Base-by-base conservation (phyloP, 768 basidiomycete genomes). In the Leccinum truebloodii region DNA sequence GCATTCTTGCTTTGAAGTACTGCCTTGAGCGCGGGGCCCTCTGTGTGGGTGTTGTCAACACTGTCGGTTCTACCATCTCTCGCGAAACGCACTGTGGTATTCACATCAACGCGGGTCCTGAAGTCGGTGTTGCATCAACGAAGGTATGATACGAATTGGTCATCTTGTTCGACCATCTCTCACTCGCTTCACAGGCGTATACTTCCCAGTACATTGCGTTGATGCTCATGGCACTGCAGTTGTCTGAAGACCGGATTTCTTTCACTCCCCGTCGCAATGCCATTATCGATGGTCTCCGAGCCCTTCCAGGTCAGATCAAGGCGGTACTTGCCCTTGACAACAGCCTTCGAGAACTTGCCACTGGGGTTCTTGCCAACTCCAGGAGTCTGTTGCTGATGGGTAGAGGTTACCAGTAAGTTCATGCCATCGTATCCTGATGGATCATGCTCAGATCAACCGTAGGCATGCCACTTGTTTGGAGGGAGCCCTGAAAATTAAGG, bases 51-150 rank as follows among this genome's bases (percentile, higher is more conserved):
- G 92, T 98, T 55, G 95, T 99, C 75, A 98, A 99, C 81, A 95
- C 94, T 37, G 97, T 99, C 69, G 97, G 97, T 53, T 97, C 95
- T 24, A 98, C 96, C 3, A 86, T 98, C 68, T 98, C 96, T 48
- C 92, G 96, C 71, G 95, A 98, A 78, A 95, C 95, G 3, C 97
- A 99, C 80, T 97, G 95, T 64, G 97, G 97, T 89, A 89, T 99
- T 55, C 96, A 98, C 79, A 98, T 99, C 80, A 99, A 99, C 71
- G 97, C 95, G 69, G 95, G 95, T 20, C 95, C 95, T 57, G 95
- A 98, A 81, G 95, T 99, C 65, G 96, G 97, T 83, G 97, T 99
- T 60, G 97, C 97, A 6, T 98, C 95, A 18, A 98, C 97, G 61
- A 99, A 99, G 86, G 90, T 88, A 46, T 53, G 55, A 49, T 52